Percentiles rank a stretch among this genome's conserved stretches.
phyloP scores from a whole-genome alignment of 2,329 filamentous ascomycete genomes.

The Alternaria burnsii region DNA sequence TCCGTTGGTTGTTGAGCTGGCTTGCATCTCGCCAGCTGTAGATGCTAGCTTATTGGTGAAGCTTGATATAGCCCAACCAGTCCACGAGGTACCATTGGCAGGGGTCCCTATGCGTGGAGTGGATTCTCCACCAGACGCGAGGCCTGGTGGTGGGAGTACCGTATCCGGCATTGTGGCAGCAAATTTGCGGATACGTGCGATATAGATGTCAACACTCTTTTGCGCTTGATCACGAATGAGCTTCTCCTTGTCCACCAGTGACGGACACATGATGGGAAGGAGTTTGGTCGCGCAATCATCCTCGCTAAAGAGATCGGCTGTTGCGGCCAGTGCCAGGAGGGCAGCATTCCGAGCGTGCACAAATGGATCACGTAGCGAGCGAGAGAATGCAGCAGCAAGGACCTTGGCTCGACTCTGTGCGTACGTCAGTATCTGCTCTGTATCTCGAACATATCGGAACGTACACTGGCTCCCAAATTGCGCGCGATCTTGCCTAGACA shows the following conservation, averaged over 20 bases:
- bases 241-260: constrained; percentile 94
- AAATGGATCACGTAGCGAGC: constrained; percentile 91
- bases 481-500: constrained; percentile 96
- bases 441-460: constrained; percentile 10
- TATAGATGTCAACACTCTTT: constrained; percentile 87
- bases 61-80: constrained; percentile 97
- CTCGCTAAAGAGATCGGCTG: constrained; percentile 83
- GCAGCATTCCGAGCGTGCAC: constrained; percentile 92
- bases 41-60: constrained; percentile 93
- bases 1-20: constrained; percentile 47
- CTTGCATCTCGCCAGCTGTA: constrained; percentile 85
- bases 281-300: constrained; percentile 89
- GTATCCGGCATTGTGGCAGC: constrained; percentile 81
- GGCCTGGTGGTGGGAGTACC: constrained; percentile 70
- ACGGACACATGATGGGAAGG: constrained; percentile 82
- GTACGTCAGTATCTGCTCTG: constrained; percentile 17
- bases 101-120: constrained; percentile 82
- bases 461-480: constrained; percentile 73
- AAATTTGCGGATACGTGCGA: constrained; percentile 83
- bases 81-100: constrained; percentile 76
- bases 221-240: constrained; percentile 88
- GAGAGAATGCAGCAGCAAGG: constrained; percentile 87
- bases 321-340: constrained; percentile 84
- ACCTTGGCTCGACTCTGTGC: constrained; percentile 82
- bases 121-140: constrained; percentile 56